Base-by-base conservation (phyloP, 2,329 filamentous ascomycete genomes). In the Phyllosticta citrichinensis region DNA sequence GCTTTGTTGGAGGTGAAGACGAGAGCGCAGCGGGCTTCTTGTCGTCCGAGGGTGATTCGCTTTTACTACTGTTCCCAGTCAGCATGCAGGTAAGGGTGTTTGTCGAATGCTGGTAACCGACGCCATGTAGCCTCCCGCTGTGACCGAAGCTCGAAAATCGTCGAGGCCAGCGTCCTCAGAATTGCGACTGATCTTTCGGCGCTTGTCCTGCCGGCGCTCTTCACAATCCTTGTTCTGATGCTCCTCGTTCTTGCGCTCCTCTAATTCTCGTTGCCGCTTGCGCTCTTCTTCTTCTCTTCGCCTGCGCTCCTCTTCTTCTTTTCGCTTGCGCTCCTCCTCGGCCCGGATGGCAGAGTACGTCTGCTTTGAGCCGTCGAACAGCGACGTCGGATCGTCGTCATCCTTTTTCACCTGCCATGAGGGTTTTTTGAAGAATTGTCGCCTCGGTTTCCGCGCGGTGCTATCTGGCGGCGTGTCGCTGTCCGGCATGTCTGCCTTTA, bases 391-490 rank as follows among this genome's bases (percentile, higher is more conserved):
- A 27, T 63, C 56, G 57, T 62, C 51, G 5, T 52, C 40, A 14
- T 57, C 55, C 14, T 17, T 20, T 25, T 68, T 71, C n/a, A 69
- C 68, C 52, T 79, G 76, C 77, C 79, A 81, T 22, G 75, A 71
- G 55, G 81, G 78, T 64, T 80, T 82, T 57, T 80, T 83, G 72
- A 85, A 85, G 19, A 83, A 75, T 0, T 77, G 78, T 50, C 76
- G 75, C 73, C 77, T 78, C 8, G 52, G 57, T 62, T 71, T 75
- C 65, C 71, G 66, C 64, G 72, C 66, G 8, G 54, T 56, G n/a
- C 40, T 35, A 33, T 50, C 27, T 2, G 54, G 12, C 17, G 63
- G 40, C 30, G 56, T 30, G 50, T 47, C 55, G 55, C 55, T 52
- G 59, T 61, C 59, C 12, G 59, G 19, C 59, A 61, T 61, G 40